These are phyloP conservation scores for Elsinoe necatrix DNA, from an alignment of 2,329 filamentous ascomycete genomes.

Conservation along the genomic window DNA sequence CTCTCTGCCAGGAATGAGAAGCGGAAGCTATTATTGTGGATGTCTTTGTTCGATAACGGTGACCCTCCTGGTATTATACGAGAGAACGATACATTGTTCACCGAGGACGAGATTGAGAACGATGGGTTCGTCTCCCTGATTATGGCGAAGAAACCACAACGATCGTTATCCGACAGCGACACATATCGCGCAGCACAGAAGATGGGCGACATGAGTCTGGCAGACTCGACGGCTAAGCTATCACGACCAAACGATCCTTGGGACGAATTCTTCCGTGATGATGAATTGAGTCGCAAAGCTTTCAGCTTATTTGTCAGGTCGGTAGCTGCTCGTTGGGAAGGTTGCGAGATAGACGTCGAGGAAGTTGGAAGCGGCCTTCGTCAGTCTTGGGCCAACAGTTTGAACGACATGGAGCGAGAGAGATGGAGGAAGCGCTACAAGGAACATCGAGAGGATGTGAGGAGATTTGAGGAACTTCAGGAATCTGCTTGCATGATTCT, in stretches of 20 bases:
- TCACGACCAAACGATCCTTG: not conserved
- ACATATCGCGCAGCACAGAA: conserved; percentile 2
- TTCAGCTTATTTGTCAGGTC: not conserved
- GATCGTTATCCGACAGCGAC: conserved; percentile 19
- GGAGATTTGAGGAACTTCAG: conserved; percentile 2
- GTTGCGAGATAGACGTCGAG: not conserved
- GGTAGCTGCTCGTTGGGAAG: not conserved
- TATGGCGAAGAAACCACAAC: conserved; percentile 4
- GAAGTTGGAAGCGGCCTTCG: not conserved
- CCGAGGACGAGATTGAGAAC: not conserved
- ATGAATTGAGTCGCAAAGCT: not conserved
- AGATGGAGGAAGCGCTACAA: not conserved
- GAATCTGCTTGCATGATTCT: conserved; percentile 4
- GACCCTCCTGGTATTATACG: not conserved
- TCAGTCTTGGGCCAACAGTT: not conserved
- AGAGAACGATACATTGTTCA: not conserved
- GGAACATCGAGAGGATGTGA: not conserved
- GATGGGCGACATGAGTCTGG: conserved; percentile 11
- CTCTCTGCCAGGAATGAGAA: conserved; percentile 58
- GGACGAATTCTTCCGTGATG: not conserved
- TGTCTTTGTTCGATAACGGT: conserved; percentile 50
- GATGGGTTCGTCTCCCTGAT: conserved; percentile 18
- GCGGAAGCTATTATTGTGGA: conserved; percentile 56
- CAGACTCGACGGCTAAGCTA: conserved; percentile 3
- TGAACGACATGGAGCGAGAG: not conserved